Percentiles rank a stretch among this genome's conserved stretches.
phyloP scores from a whole-genome alignment of 2,329 filamentous ascomycete genomes.

The Stagonosporopsis vannaccii region DNA sequence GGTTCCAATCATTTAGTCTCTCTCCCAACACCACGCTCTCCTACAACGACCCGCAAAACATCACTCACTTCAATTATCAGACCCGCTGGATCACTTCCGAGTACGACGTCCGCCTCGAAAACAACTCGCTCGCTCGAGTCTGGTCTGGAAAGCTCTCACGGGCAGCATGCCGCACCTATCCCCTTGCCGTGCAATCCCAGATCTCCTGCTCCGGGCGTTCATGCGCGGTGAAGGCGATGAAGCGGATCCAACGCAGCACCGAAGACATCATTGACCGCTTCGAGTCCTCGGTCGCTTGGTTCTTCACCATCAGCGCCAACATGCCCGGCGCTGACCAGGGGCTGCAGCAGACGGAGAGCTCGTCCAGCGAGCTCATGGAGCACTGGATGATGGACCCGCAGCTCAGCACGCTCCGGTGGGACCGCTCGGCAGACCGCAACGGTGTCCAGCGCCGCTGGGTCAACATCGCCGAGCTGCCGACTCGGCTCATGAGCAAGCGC shows the following conservation, averaged over 20 bases:
- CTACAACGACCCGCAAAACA: too few relatives aligned
- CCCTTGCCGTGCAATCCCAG: too few relatives aligned
- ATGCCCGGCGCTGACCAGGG: not conserved
- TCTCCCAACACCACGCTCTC: too few relatives aligned
- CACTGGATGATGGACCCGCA: not conserved
- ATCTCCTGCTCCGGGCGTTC: too few relatives aligned
- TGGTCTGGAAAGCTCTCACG: too few relatives aligned
- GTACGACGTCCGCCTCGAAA: too few relatives aligned
- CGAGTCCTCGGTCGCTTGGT: not conserved
- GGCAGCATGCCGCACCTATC: too few relatives aligned
- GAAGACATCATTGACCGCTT: not conserved
- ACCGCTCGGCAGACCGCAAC: not conserved
- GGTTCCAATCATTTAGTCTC: too few relatives aligned
- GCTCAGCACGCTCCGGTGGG: not conserved
- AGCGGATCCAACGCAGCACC: not conserved
- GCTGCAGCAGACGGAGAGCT: not conserved
- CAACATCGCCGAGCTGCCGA: not conserved
- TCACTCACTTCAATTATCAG: too few relatives aligned
- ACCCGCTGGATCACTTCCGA: too few relatives aligned
- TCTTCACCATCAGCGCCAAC: not conserved
- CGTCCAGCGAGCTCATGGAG: not conserved
- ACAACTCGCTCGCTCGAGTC: too few relatives aligned
- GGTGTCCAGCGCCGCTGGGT: not conserved
- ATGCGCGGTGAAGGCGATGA: not conserved
- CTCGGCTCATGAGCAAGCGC: conserved; percentile 5